phyloP scores from a whole-genome alignment of 1,284 basidiomycete species.

The Tilletia caries region DNA sequence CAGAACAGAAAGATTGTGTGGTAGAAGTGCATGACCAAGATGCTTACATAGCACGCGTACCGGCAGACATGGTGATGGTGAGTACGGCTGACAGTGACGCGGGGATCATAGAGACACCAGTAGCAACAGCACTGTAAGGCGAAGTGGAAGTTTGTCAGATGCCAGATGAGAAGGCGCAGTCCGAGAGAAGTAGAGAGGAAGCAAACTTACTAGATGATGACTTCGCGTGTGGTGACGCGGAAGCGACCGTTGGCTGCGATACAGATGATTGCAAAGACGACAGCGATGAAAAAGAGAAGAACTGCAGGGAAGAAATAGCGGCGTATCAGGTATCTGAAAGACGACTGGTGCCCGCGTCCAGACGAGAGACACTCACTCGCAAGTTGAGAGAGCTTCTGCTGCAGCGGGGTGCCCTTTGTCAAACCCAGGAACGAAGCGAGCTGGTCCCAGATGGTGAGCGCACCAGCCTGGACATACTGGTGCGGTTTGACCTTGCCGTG shows the following conservation, averaged over 20 bases:
- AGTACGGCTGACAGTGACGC: conserved; percentile 55
- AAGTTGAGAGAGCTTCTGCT: conserved; percentile 52
- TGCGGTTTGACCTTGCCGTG: conserved; percentile 54
- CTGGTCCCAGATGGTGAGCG: conserved; percentile 53
- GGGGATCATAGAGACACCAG: conserved; percentile 61
- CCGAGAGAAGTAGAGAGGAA: conserved; percentile 15
- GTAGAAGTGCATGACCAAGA: background rate
- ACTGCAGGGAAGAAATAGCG: conserved; percentile 23
- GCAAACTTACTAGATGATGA: conserved; percentile 47
- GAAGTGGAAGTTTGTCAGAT: background rate
- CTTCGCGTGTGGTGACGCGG: conserved; percentile 44
- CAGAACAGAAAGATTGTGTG: no score
- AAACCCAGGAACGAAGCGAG: conserved; percentile 52
- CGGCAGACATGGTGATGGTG: conserved; percentile 58
- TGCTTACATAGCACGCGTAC: conserved; percentile 60
- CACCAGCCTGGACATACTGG: conserved; percentile 54
- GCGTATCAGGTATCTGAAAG: conserved; percentile 14
- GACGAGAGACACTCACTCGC: conserved; percentile 34
- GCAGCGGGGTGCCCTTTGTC: conserved; percentile 54
- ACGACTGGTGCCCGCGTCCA: no score
- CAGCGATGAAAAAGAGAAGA: conserved; percentile 46
- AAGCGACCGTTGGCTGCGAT: conserved; percentile 51
- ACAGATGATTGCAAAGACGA: conserved; percentile 54
- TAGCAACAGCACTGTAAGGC: conserved; percentile 55
- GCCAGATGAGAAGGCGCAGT: background rate